Conservation (phyloP, 2,329 filamentous ascomycete species). For the Penicillium occitanis region DNA sequence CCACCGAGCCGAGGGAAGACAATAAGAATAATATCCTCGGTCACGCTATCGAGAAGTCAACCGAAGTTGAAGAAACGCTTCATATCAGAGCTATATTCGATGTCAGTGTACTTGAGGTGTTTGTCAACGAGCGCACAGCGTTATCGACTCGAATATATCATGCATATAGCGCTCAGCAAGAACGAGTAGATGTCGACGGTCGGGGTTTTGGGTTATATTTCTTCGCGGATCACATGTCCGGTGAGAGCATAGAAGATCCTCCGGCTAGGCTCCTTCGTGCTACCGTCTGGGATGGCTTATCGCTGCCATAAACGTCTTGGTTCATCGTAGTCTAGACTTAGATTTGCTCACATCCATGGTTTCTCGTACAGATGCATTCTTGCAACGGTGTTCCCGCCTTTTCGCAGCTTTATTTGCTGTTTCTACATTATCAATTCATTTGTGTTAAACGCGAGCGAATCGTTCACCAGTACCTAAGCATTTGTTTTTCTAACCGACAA, state of each 20-base stretch:
- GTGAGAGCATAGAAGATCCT: background rate
- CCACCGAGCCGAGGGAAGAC: constrained; percentile 19
- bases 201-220: background rate
- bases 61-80: constrained; percentile 36
- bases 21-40: background rate
- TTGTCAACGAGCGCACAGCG: constrained; percentile 46
- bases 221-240: background rate
- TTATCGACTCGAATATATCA: constrained; percentile 43
- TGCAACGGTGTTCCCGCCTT: too few relatives aligned
- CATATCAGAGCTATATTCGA: constrained; percentile 46
- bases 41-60: background rate
- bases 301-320: background rate
- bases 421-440: too few relatives aligned
- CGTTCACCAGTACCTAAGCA: too few relatives aligned
- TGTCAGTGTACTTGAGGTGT: constrained; percentile 47
- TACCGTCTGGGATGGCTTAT: constrained; percentile 12
- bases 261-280: background rate
- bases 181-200: background rate
- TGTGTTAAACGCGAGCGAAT: too few relatives aligned
- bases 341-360: background rate
- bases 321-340: background rate
- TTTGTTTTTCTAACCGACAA: too few relatives aligned
- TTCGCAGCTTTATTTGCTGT: too few relatives aligned
- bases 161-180: background rate
- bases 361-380: too few relatives aligned